phyloP scores from a whole-genome alignment of 768 basidiomycete species.

The Collybia mongolica region DNA sequence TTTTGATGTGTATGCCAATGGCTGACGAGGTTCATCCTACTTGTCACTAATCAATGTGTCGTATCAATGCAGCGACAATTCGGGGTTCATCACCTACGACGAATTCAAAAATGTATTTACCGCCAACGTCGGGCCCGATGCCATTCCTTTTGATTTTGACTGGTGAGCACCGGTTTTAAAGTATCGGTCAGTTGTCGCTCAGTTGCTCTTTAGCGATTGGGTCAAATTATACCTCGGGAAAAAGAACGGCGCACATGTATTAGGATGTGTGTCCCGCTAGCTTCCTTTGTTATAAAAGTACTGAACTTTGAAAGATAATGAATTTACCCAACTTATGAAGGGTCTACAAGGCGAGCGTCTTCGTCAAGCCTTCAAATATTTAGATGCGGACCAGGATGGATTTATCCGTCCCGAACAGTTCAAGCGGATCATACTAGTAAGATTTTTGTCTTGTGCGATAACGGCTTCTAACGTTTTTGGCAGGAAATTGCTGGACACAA shows the following conservation, averaged over 20 bases:
- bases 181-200: neutral
- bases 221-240: slow-evolving; percentile 94
- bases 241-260: slow-evolving; percentile 85
- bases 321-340: slow-evolving; percentile 99
- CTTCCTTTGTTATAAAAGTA: slow-evolving; percentile 1
- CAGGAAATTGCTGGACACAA: slow-evolving; percentile 98
- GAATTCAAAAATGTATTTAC: slow-evolving; percentile 94
- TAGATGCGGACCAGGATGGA: slow-evolving; percentile 89
- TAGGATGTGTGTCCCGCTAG: slow-evolving; percentile 71
- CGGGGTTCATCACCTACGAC: slow-evolving; percentile 91
- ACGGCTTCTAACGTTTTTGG: slow-evolving; percentile 3
- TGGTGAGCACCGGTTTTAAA: slow-evolving; percentile 47
- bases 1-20: slow-evolving; percentile 78
- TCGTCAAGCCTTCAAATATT: slow-evolving; percentile 91
- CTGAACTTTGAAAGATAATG: slow-evolving; percentile 60
- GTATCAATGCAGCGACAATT: slow-evolving; percentile 61
- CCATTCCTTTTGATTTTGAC: slow-evolving; percentile 94
- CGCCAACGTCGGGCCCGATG: slow-evolving; percentile 71
- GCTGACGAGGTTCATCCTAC: neutral
- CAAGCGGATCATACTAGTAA: slow-evolving; percentile 89
- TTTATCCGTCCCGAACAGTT: slow-evolving; percentile 94
- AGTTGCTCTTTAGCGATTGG: slow-evolving; percentile 67
- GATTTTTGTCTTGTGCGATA: slow-evolving; percentile 22
- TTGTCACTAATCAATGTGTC: slow-evolving; percentile 12
- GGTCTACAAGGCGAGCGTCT: slow-evolving; percentile 96